These are phyloP conservation scores for Yamadazyma friedrichii DNA, from an alignment of 1,139 yeast genomes.

Conservation along the genomic window DNA sequence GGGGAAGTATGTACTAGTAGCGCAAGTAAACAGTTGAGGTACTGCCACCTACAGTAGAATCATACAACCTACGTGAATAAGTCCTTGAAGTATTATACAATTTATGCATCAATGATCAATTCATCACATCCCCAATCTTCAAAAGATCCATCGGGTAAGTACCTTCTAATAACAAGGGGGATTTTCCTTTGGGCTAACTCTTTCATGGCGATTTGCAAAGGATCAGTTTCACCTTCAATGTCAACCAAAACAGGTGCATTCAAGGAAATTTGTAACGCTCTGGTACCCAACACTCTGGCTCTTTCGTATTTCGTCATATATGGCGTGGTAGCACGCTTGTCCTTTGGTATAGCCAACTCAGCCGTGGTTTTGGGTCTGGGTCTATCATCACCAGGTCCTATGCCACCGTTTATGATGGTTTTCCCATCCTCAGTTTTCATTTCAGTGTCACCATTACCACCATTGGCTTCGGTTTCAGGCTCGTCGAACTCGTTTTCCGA, in stretches of 20 bases:
- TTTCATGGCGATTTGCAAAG: constrained; percentile 97
- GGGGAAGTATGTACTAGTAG: too few relatives aligned
- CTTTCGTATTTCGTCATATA: constrained; percentile 98
- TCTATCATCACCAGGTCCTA: constrained; percentile 55
- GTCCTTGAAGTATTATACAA: background rate
- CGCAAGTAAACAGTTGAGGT: too few relatives aligned
- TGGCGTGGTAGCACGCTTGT: constrained; percentile 90
- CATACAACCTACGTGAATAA: too few relatives aligned
- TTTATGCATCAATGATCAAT: constrained; percentile 80
- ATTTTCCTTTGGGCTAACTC: constrained; percentile 93
- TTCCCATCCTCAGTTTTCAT: constrained; percentile 73
- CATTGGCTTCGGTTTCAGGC: constrained; percentile 30
- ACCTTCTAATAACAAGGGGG: constrained; percentile 92
- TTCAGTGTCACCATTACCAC: constrained; percentile 38
- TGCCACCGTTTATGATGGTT: constrained; percentile 66
- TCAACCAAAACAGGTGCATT: constrained; percentile 98
- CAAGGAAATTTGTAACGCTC: constrained; percentile 95
- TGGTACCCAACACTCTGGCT: constrained; percentile 93
- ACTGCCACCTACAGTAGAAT: too few relatives aligned
- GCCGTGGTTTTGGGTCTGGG: constrained; percentile 63
- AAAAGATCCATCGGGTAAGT: constrained; percentile 92
- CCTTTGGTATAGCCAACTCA: constrained; percentile 87
- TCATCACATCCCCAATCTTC: constrained; percentile 99
- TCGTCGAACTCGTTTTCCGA: constrained; percentile 61
- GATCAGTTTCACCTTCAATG: constrained; percentile 98